Evolutionary conservation across 345 rosid species (phyloP), one percentile per base, ranked within the genome.

Genomic region (Camelina laxa): DNA sequence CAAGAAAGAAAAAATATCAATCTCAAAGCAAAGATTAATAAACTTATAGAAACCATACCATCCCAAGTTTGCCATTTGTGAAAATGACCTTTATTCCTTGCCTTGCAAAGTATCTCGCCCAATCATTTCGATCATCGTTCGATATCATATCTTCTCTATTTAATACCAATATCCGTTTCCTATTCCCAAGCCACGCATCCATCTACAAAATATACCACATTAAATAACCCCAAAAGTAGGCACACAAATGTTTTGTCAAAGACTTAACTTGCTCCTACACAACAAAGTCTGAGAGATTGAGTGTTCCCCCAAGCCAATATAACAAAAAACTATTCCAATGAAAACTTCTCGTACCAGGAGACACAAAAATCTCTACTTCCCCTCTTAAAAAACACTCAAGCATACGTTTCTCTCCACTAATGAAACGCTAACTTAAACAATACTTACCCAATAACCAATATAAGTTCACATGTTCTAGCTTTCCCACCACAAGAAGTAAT

Each of bases 111-210:
- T 89, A 91, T 80, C 85, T 82, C 19, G 97, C 96, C 98, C 98
- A 93, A 67, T 95, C 91, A 85, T 94, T 89, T 74, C 97, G 84
- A 72, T 91, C 97, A 30, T 73, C 88, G 42, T 81, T 87, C 35
- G 96, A 88, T 81, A 91, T 87, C 97, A 91, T 94, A 80, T 94
- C 98, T 84, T 91, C 97, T 75, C 97, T 83, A 65, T 94, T 94
- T 74, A 94, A 80, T 33, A 94, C 97, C 80, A 94, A 80, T 79
- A 91, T 83, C 70, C 89, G 85, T 77, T 86, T 94, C 88, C 95
- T 87, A 86, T 87, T 91, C 33, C 96, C 96, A 75, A 94, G 94
- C 96, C 98, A 94, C 2, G 87, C 79, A 16, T 88, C 98, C 95
- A 94, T 90, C 95, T 94, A 79, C 73, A 42, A 72, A 67, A 39